A percentile compares a stretch with the other conserved stretches of the same genome.
phyloP scores from a whole-genome alignment of 208 protist genomes.

The Zelonia costaricensis region DNA sequence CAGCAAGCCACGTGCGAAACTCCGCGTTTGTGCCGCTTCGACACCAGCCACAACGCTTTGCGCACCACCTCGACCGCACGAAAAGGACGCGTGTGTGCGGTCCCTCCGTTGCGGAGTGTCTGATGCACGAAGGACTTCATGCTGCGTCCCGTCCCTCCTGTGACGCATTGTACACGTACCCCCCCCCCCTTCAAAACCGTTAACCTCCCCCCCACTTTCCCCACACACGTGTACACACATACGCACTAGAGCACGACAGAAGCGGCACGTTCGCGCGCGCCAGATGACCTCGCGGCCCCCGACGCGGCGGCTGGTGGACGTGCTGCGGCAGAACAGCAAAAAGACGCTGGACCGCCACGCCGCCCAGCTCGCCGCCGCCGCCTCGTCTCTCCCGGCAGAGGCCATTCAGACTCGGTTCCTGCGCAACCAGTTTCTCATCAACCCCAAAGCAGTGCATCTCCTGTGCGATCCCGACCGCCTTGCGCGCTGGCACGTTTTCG shows the following conservation, averaged over 20 bases:
- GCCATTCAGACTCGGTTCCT: slow-evolving; percentile 74
- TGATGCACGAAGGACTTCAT: too few relatives aligned
- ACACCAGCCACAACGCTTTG: too few relatives aligned
- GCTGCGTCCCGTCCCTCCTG: too few relatives aligned
- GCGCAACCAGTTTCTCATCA: slow-evolving; percentile 81
- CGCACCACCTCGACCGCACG: too few relatives aligned
- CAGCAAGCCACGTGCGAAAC: too few relatives aligned
- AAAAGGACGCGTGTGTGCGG: too few relatives aligned
- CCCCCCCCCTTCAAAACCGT: background rate
- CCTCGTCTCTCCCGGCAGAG: slow-evolving; percentile 47
- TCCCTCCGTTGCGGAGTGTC: too few relatives aligned
- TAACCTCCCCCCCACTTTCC: background rate
- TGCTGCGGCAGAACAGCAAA: slow-evolving; percentile 69
- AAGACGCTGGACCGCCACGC: slow-evolving; percentile 62
- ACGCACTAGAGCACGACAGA: too few relatives aligned
- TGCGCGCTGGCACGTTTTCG: slow-evolving; percentile 55
- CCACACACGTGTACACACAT: too few relatives aligned
- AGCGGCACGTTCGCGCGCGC: too few relatives aligned
- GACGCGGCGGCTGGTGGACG: slow-evolving; percentile 62
- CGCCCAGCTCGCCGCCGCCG: slow-evolving; percentile 44
- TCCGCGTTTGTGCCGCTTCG: too few relatives aligned
- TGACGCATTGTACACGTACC: too few relatives aligned
- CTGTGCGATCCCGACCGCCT: slow-evolving; percentile 38
- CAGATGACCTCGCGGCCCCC: slow-evolving; percentile 72
- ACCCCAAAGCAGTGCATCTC: slow-evolving; percentile 67